These are phyloP conservation scores for Nematodospora anomalae DNA, from an alignment of 1,139 yeast genomes.

Conservation along the genomic window DNA sequence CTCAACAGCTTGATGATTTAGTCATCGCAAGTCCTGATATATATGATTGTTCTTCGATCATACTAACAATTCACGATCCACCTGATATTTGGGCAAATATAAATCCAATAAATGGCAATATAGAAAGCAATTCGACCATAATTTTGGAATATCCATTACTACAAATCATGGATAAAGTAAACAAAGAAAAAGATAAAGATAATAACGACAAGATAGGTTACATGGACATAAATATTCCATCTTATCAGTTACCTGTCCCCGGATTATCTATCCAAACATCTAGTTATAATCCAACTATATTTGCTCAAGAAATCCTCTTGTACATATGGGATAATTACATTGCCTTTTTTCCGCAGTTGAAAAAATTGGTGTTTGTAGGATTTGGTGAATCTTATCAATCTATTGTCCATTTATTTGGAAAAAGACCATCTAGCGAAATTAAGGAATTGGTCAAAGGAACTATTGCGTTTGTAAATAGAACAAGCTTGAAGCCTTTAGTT, in stretches of 20 bases:
- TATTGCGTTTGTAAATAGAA: constrained; percentile 66
- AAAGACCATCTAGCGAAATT: constrained; percentile 59
- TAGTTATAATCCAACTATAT: constrained; percentile 58
- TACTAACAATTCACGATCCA: constrained; percentile 84
- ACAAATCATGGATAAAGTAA: constrained; percentile 37
- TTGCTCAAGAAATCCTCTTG: constrained; percentile 73
- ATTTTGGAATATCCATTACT: constrained; percentile 49
- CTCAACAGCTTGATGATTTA: constrained; percentile 61
- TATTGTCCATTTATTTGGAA: constrained; percentile 83
- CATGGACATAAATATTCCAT: constrained; percentile 80
- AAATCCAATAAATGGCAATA: constrained; percentile 76
- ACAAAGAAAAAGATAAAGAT: constrained; percentile 47
- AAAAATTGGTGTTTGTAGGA: constrained; percentile 78
- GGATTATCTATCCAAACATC: constrained; percentile 24
- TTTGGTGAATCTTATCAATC: constrained; percentile 90
- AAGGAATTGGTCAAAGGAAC: constrained; percentile 69
- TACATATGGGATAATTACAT: constrained; percentile 92
- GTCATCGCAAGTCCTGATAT: constrained; percentile 76
- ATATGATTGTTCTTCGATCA: constrained; percentile 59
- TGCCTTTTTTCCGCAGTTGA: constrained; percentile 64
- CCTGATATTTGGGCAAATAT: constrained; percentile 90
- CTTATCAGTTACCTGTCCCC: constrained; percentile 35
- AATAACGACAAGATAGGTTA: constrained; percentile 64
- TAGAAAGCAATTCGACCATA: constrained; percentile 72
- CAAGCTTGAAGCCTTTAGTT: constrained; percentile 69